These are phyloP conservation scores for Anisogramma anomala DNA, from an alignment of 2,329 filamentous ascomycete species.

Conservation along the genomic window DNA sequence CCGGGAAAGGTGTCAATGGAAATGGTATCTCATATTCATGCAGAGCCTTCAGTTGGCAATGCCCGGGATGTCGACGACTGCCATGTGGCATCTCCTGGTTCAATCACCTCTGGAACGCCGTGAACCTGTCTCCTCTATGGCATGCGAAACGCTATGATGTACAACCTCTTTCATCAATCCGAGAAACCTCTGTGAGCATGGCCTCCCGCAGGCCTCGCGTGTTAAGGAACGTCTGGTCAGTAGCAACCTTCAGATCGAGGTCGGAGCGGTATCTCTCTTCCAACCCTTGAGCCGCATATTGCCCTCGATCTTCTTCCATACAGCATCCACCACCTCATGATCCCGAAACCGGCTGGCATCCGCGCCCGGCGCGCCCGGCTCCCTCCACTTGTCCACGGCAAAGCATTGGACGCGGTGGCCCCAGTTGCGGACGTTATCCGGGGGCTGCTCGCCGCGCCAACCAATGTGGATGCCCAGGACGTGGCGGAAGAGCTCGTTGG, in stretches of 20 bases:
- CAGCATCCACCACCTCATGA: conserved; percentile 80
- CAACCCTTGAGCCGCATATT: conserved; percentile 81
- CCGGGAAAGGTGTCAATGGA: neutral
- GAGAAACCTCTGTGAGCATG: neutral
- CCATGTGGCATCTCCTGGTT: neutral
- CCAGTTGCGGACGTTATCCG: conserved; percentile 70
- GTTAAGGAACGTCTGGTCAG: too few species aligned
- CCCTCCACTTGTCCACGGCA: conserved; percentile 65
- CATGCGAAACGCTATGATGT: neutral
- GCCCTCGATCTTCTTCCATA: conserved; percentile 82
- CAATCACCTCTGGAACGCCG: neutral
- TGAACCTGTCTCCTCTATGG: neutral
- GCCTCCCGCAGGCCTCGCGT: too few species aligned
- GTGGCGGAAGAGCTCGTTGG: conserved; percentile 80
- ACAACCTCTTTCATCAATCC: neutral
- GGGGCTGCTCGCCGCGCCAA: conserved; percentile 74
- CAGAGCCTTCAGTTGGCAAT: neutral
- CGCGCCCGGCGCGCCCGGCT: conserved; percentile 31
- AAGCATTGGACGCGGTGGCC: conserved; percentile 72
- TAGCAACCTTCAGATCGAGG: conserved; percentile 35
- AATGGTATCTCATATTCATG: conserved; percentile 6
- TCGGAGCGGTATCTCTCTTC: conserved; percentile 58
- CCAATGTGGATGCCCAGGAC: conserved; percentile 81
- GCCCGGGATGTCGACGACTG: neutral
- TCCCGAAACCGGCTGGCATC: conserved; percentile 65